Evolutionary conservation across 495 filamentous ascomycete species (phyloP), one percentile per base, ranked within the genome.

Genomic region (Talaromyces ruber): DNA sequence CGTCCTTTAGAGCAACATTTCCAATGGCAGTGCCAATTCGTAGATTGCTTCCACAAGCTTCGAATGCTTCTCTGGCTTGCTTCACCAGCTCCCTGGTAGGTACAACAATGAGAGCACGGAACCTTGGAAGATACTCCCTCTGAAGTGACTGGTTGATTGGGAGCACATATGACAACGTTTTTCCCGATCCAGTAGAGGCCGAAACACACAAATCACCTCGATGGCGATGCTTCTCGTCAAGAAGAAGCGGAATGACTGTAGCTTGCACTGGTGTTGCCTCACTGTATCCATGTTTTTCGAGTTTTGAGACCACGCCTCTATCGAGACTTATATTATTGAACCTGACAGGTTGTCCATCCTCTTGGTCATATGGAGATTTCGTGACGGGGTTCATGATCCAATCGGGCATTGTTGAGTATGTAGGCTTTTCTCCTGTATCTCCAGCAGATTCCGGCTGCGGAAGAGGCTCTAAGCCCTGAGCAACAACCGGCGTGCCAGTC

Each of bases 171-270:
- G 93, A 87, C 3, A 98, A 74, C 0, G 93, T 98, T 69, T 98
- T 98, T 53, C 93, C 93, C 0, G 93, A 97, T 4, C 93, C 93
- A 1, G 93, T 98, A 3, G 91, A 84, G 1, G 93, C 93, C 22
- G 91, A 92, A 16, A 98, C 83, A 58, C 94, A 88, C 6, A 98
- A 63, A 74, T 98, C 93, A 2, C 91, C 88, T 2, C 79, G 71
- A 60, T 83, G 80, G 16, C 71, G 76, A 47, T 82, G 70, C 16
- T 72, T 70, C 0, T 81, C 81, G 7, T 88, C 82, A 0, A 93
- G 73, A 3, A 97, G 81, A 29, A 95, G 74, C 6, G 92, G 92
- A 28, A 97, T 81, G 0, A 93, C 83, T 0, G 85, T 83, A 0
- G 90, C 85, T 70, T 98, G 93, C 0, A 97, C 87, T 1, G 93